A percentile compares a stretch with the other conserved stretches of the same genome.
These are phyloP conservation scores for Williopsis jadinii DNA, from an alignment of 1,139 yeast genomes.

Conservation along the genomic window DNA sequence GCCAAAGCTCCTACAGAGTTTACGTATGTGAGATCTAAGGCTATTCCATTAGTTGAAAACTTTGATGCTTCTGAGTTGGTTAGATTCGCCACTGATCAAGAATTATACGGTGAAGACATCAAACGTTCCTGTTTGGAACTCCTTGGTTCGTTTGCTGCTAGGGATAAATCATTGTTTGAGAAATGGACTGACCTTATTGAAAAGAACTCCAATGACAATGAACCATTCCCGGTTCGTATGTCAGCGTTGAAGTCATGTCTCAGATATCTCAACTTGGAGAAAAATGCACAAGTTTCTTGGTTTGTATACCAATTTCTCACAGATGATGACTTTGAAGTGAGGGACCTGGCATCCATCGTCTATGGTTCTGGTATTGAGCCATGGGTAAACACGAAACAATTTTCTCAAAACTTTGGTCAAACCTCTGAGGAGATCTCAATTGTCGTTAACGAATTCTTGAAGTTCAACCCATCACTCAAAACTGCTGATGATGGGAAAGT, in stretches of 20 bases:
- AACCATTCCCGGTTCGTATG: conserved; percentile 39
- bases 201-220: conserved; percentile 33
- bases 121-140: conserved; percentile 42
- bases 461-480: conserved; percentile 12
- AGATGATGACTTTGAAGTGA: conserved; percentile 55
- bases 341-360: conserved; percentile 32
- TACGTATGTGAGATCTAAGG: conserved; percentile 14
- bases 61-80: conserved; percentile 12
- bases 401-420: conserved; percentile 12
- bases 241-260: conserved; percentile 42
- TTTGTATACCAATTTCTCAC: conserved; percentile 35
- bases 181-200: conserved; percentile 29
- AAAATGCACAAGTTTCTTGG: conserved; percentile 9
- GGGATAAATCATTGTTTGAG: conserved; percentile 6
- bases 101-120: conserved; percentile 36
- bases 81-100: conserved; percentile 19
- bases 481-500: conserved; percentile 22
- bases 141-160: conserved; percentile 37
- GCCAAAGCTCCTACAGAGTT: conserved; percentile 15
- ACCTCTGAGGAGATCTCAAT: conserved; percentile 5
- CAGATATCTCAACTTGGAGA: conserved; percentile 18
- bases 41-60: conserved; percentile 13
- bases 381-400: conserved; percentile 17
- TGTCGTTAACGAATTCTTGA: conserved; percentile 11
- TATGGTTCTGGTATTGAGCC: conserved; percentile 23